Conservation (phyloP, 345 rosid species). For the Gynandropsis gynandra region DNA sequence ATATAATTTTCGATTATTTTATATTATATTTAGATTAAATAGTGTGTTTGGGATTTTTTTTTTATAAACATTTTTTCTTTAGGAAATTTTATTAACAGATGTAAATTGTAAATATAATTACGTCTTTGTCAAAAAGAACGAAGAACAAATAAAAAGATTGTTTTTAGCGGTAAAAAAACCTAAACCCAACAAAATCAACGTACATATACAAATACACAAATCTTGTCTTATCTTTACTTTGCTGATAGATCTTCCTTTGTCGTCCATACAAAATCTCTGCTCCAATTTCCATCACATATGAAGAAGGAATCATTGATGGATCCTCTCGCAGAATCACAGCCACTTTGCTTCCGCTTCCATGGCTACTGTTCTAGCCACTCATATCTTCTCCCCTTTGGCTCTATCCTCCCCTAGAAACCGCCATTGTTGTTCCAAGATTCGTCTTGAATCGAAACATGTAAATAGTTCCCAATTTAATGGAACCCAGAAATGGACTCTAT, state of each 20-base stretch:
- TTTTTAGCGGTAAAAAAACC: too few species aligned
- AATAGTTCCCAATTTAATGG: slow-evolving; percentile 6
- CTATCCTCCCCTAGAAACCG: slow-evolving; percentile 12
- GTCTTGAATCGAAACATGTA: background rate
- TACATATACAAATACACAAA: too few species aligned
- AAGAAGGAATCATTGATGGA: slow-evolving; percentile 24
- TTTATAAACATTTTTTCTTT: too few species aligned
- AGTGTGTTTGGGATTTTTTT: too few species aligned
- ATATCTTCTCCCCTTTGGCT: slow-evolving; percentile 25
- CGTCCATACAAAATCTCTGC: slow-evolving; percentile 25
- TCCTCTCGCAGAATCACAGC: slow-evolving; percentile 11
- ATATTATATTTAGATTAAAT: too few species aligned
- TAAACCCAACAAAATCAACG: background rate
- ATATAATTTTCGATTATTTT: too few species aligned
- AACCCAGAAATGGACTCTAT: slow-evolving; percentile 12
- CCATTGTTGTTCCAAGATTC: slow-evolving; percentile 16
- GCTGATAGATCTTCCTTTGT: slow-evolving; percentile 16
- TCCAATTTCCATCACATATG: slow-evolving; percentile 19
- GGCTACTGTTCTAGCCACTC: slow-evolving; percentile 38
- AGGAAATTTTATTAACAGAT: too few species aligned
- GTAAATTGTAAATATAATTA: too few species aligned
- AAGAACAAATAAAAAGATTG: too few species aligned
- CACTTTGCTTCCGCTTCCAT: slow-evolving; percentile 28
- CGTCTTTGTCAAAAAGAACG: too few species aligned
- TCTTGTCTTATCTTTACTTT: slow-evolving; percentile 6